Conservation (phyloP, 345 rosid genomes). For the Pelargonium nanum region DNA sequence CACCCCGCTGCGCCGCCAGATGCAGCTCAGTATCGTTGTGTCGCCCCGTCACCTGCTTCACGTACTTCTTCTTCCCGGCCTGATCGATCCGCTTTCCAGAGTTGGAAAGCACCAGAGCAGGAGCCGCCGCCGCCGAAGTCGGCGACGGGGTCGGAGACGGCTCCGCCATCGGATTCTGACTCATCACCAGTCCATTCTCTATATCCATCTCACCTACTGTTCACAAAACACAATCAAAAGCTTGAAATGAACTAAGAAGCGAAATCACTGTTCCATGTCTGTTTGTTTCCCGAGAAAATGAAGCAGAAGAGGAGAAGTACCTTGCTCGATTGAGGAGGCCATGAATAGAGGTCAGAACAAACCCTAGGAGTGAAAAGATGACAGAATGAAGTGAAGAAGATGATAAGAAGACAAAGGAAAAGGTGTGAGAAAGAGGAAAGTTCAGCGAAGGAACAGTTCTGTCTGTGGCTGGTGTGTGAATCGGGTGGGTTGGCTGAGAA, state of each 20-base stretch:
- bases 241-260: not conserved
- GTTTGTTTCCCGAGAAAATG: not conserved
- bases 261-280: not conserved
- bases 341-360: not conserved
- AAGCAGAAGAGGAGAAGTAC: not conserved
- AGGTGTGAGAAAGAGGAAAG: not conserved
- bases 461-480: no score
- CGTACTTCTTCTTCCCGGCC: slow-evolving; percentile 79
- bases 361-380: not conserved
- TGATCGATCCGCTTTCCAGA: slow-evolving; percentile 90
- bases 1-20: slow-evolving; percentile 79
- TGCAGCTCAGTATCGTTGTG: slow-evolving; percentile 88
- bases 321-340: slow-evolving; percentile 1
- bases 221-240: not conserved
- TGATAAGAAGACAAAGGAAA: no score
- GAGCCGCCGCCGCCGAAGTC: slow-evolving; percentile 59
- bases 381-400: not conserved
- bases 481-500: not conserved
- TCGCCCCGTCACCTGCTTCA: slow-evolving; percentile 86
- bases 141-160: slow-evolving; percentile 68
- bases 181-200: slow-evolving; percentile 44
- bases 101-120: slow-evolving; percentile 67
- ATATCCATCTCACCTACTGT: slow-evolving; percentile 52
- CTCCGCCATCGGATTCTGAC: slow-evolving; percentile 29
- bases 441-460: not conserved